These are phyloP conservation scores for Penicillium alfredii DNA, from an alignment of 495 filamentous ascomycete species.

Conservation along the genomic window DNA sequence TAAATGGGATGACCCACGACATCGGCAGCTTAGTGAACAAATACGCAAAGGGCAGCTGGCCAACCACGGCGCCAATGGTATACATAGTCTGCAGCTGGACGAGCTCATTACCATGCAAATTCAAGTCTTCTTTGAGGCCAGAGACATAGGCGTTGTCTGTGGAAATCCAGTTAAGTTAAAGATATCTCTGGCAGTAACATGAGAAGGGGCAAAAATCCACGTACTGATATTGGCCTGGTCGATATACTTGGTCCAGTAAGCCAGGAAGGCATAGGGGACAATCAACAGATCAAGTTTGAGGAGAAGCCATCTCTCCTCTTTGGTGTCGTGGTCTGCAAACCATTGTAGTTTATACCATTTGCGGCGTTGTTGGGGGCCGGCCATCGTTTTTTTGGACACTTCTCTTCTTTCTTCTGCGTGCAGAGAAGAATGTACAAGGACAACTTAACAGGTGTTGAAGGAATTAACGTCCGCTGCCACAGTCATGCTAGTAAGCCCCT, in stretches of 20 bases:
- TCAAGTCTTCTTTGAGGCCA: constrained; percentile 21
- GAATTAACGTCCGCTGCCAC: neutral
- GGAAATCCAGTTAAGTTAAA: neutral
- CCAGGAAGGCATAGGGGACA: constrained; percentile 36
- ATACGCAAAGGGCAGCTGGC: constrained; percentile 46
- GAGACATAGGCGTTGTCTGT: constrained; percentile 28
- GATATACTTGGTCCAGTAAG: constrained; percentile 46
- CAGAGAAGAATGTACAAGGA: neutral
- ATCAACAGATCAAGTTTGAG: constrained; percentile 41
- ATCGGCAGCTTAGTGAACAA: constrained; percentile 46
- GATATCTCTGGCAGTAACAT: neutral
- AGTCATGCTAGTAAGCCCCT: neutral
- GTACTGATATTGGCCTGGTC: constrained; percentile 37
- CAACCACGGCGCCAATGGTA: constrained; percentile 45
- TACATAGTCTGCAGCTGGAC: constrained; percentile 45
- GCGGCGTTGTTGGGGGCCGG: constrained; percentile 15
- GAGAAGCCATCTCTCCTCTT: constrained; percentile 37
- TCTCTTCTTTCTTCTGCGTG: neutral
- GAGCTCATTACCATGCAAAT: constrained; percentile 42
- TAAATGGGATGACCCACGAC: constrained; percentile 39
- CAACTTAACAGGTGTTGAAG: too few relatives aligned
- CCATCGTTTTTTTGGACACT: constrained; percentile 13
- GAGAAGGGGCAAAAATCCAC: too few relatives aligned
- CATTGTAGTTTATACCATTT: constrained; percentile 39
- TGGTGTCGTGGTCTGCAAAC: constrained; percentile 38